These are phyloP conservation scores for Hondaea fermentalgiana DNA, from an alignment of 108 stramenopile species.

Conservation along the genomic window DNA sequence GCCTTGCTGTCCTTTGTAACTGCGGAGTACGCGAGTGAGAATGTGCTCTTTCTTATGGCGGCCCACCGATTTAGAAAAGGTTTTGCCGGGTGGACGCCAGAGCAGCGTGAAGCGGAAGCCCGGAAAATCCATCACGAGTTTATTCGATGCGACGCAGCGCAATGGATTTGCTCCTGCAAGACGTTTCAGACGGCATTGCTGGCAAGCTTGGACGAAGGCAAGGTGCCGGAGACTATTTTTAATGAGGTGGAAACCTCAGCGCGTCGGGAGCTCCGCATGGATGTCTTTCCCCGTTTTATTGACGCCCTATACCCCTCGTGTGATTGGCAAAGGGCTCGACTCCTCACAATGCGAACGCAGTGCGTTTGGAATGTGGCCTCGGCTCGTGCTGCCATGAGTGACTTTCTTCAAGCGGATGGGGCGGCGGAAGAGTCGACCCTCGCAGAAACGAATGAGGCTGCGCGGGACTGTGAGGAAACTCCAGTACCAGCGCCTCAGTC, in stretches of 20 bases:
- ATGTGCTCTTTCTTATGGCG: not conserved
- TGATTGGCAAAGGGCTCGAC: not conserved
- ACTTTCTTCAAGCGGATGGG: not conserved
- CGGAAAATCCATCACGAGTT: not conserved
- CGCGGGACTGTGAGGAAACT: no score
- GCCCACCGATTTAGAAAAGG: not conserved
- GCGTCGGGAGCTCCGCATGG: not conserved
- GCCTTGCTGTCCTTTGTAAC: not conserved
- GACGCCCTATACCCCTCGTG: not conserved
- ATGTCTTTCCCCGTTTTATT: not conserved
- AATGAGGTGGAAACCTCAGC: not conserved
- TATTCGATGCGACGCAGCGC: not conserved
- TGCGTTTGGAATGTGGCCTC: not conserved
- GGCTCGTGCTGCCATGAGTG: not conserved
- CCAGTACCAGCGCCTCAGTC: no score
- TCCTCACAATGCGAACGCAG: not conserved
- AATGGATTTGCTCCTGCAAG: not conserved
- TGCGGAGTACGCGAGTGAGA: not conserved
- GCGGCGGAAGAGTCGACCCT: no score
- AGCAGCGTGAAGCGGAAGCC: not conserved
- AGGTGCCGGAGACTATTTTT: not conserved
- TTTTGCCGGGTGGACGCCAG: not conserved
- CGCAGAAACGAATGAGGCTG: no score
- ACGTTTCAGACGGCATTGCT: not conserved
- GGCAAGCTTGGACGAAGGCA: not conserved